phyloP scores from a whole-genome alignment of 495 filamentous ascomycete species.

The Thozetella sp. region DNA sequence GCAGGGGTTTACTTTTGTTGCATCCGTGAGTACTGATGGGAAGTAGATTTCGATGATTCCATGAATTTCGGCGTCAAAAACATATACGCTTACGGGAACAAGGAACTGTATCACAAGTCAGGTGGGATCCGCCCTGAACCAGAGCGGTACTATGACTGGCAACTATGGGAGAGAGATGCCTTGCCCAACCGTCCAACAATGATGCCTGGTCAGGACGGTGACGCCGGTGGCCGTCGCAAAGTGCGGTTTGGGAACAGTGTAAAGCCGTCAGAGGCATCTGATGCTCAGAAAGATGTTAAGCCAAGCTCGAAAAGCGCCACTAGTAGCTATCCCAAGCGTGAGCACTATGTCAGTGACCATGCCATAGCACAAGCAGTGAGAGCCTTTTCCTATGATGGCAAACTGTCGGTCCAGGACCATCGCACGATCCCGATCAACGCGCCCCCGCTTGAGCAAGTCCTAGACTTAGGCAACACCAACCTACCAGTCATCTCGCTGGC shows the following conservation, averaged over 20 bases:
- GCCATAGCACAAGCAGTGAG: constrained; percentile 10
- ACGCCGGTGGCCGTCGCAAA: background rate
- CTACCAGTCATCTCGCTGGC: constrained; percentile 32
- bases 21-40: too few relatives aligned
- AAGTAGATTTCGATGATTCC: constrained; percentile 5
- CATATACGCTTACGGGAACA: constrained; percentile 11
- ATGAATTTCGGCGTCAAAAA: constrained; percentile 18
- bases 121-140: background rate
- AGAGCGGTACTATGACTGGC: constrained; percentile 16
- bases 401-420: constrained; percentile 15
- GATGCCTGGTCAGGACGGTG: background rate
- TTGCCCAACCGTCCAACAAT: background rate
- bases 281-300: background rate
- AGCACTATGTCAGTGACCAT: background rate
- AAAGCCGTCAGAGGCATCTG: background rate
- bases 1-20: too few relatives aligned
- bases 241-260: background rate
- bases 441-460: constrained; percentile 32
- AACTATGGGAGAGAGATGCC: constrained; percentile 9
- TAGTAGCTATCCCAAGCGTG: background rate
- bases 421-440: constrained; percentile 26
- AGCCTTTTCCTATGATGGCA: constrained; percentile 17
- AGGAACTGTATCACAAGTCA: background rate
- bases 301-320: background rate
- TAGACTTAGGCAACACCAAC: constrained; percentile 21